Evolutionary conservation across 2,329 filamentous ascomycete genomes (phyloP), one percentile per base, ranked within the genome.

Genomic region (Xylariomycetidae sp.): DNA sequence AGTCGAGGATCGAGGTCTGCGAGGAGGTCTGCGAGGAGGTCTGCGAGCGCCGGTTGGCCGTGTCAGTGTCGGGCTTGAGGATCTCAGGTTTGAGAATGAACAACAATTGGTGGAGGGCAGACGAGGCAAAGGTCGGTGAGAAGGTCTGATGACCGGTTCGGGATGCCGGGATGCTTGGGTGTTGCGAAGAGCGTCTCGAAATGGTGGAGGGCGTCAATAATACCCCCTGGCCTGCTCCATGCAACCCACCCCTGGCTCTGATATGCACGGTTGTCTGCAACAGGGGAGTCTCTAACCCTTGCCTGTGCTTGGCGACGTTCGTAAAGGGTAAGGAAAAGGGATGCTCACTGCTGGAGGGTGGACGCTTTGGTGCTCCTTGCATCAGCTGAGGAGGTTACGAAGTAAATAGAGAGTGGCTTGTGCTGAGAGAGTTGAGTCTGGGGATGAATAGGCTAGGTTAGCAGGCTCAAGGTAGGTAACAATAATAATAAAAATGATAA

Each of bases 181-280:
- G 60, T 61, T 58, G 58, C 61, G 57, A 54, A 49, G 57, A 51
- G 53, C 57, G 61, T 64, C 56, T 64, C 58, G 54, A 57, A 47
- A 52, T 37, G 43, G 44, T 49, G 51, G 51, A 49, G 41, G 51
- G 44, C 49, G 40, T 45, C 48, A 39, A 46, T 38, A 40, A 42
- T 40, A 44, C 25, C 39, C 48, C 51, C 51, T 50, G 49, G 33
- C 34, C n/a, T 18, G 17, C 15, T 16, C 15, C 14, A 10, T 27
- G 26, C 26, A 16, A 16, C 13, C 26, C 13, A 11, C 34, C 25
- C 37, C 37, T 30, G 27, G 26, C 44, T 48, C 49, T 51, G 38
- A 40, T 42, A 51, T 53, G 48, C 50, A 48, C 46, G 42, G 41
- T 33, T 40, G 38, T 40, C 31, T 33, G 27, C 16, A 34, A 41